Percentiles rank a stretch among this genome's conserved stretches.
Evolutionary conservation across 1,139 yeast species (phyloP).

Genomic region (Ogataea hybrid): DNA sequence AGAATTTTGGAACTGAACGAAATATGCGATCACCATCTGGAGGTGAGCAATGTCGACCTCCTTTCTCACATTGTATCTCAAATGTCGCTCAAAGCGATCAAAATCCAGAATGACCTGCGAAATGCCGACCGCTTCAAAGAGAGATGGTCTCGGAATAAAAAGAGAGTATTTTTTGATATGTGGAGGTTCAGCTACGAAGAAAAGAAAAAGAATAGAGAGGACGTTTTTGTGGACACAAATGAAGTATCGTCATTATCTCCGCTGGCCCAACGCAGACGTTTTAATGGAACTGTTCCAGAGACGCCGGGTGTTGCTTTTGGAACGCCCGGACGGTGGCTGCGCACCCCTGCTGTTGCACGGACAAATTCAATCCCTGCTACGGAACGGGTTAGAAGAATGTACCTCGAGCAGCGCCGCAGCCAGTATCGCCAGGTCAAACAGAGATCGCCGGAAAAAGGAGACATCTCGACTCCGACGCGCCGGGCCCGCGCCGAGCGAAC

Average conservation of each 20-base stretch:
- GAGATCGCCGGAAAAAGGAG: slow-evolving; percentile 19
- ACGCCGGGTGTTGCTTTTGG: slow-evolving; percentile 4
- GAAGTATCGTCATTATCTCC: slow-evolving; percentile 16
- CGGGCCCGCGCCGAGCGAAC: slow-evolving; percentile 3
- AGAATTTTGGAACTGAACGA: slow-evolving; percentile 20
- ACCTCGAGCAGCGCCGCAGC: slow-evolving; percentile 28
- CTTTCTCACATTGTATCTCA: slow-evolving; percentile 24
- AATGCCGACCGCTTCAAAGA: slow-evolving; percentile 27
- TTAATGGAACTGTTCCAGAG: slow-evolving; percentile 9
- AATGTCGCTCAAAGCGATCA: slow-evolving; percentile 27
- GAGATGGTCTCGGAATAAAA: too few species aligned
- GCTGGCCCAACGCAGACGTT: slow-evolving; percentile 17
- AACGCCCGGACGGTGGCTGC: slow-evolving; percentile 13
- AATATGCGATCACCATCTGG: slow-evolving; percentile 19
- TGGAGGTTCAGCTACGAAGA: too few species aligned
- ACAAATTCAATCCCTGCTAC: slow-evolving; percentile 25
- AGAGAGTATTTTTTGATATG: too few species aligned
- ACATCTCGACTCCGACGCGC: slow-evolving; percentile 14
- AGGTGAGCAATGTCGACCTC: slow-evolving; percentile 24
- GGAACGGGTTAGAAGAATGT: slow-evolving; percentile 29
- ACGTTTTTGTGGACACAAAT: slow-evolving; percentile 10
- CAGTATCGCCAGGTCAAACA: slow-evolving; percentile 26
- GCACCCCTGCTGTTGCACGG: slow-evolving; percentile 13
- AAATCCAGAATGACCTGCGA: slow-evolving; percentile 23
- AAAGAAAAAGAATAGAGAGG: too few species aligned